Evolutionary conservation across 2,329 filamentous ascomycete genomes (phyloP).

Genomic region (Aspergillus japonicus): DNA sequence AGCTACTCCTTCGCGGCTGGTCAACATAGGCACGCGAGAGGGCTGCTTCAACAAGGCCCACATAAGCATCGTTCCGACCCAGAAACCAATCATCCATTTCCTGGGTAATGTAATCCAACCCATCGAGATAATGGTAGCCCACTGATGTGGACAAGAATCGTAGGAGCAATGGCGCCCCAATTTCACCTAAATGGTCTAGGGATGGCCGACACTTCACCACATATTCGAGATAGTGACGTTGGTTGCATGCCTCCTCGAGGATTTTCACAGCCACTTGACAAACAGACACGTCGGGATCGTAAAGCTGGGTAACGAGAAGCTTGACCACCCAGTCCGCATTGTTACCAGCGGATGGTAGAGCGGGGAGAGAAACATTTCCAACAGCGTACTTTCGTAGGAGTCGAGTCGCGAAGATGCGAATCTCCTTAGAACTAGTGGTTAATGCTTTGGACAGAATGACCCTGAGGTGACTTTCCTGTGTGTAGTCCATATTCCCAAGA

Average conservation of each 20-base stretch:
- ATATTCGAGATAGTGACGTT: constrained; percentile 85
- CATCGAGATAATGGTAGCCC: constrained; percentile 95
- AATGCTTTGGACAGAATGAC: constrained; percentile 92
- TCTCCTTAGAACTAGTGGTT: constrained; percentile 85
- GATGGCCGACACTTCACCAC: constrained; percentile 95
- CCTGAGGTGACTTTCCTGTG: constrained; percentile 80
- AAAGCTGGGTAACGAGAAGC: constrained; percentile 94
- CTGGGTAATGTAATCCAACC: constrained; percentile 96
- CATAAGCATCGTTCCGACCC: constrained; percentile 94
- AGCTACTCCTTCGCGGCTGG: constrained; percentile 49
- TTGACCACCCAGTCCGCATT: constrained; percentile 94
- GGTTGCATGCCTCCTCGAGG: constrained; percentile 93
- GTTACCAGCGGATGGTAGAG: constrained; percentile 48
- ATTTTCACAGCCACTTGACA: constrained; percentile 97
- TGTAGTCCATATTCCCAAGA: constrained; percentile 89
- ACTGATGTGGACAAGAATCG: constrained; percentile 94
- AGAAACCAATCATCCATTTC: constrained; percentile 99
- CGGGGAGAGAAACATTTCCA: constrained; percentile 46
- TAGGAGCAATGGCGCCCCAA: constrained; percentile 86
- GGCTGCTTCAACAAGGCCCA: constrained; percentile 91
- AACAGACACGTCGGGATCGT: constrained; percentile 95
- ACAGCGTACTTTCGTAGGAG: constrained; percentile 83
- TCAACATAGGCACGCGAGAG: constrained; percentile 76
- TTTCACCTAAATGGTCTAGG: constrained; percentile 92
- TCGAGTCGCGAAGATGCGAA: constrained; percentile 86